Percentiles rank a stretch among this genome's conserved stretches.
These are phyloP conservation scores for Saksenaea vasiformis DNA, from an alignment of 371 early-diverging fungal genomes.

Conservation along the genomic window DNA sequence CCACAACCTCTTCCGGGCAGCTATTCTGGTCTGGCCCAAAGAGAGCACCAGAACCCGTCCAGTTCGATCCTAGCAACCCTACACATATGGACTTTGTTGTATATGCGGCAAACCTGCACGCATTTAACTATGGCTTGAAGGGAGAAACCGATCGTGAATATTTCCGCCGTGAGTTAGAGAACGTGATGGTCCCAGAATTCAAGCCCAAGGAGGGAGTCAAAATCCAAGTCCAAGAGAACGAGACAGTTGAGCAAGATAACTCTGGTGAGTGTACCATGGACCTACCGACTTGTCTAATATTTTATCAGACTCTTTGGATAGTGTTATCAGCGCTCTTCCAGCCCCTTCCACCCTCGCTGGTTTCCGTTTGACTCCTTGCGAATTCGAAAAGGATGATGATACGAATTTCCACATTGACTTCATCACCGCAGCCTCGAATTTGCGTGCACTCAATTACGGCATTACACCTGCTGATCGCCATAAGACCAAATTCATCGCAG, in stretches of 20 bases:
- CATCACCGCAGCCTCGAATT: slow-evolving; percentile 97
- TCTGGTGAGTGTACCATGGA: not conserved
- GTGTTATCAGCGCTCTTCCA: slow-evolving; percentile 70
- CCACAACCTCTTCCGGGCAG: slow-evolving; percentile 90
- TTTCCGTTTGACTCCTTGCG: slow-evolving; percentile 80
- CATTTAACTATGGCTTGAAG: slow-evolving; percentile 93
- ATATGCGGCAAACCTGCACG: slow-evolving; percentile 93
- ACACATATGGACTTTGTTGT: slow-evolving; percentile 93
- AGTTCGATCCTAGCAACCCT: slow-evolving; percentile 76
- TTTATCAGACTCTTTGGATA: slow-evolving; percentile 64
- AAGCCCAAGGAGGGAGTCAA: slow-evolving; percentile 91
- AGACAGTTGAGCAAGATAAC: slow-evolving; percentile 44
- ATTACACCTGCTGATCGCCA: slow-evolving; percentile 94
- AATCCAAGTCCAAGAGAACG: slow-evolving; percentile 95
- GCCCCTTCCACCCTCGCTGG: slow-evolving; percentile 73
- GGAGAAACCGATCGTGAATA: slow-evolving; percentile 71
- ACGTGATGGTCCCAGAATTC: slow-evolving; percentile 84
- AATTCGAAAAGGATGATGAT: slow-evolving; percentile 99
- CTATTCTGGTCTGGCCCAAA: slow-evolving; percentile 99
- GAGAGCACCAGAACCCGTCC: slow-evolving; percentile 89
- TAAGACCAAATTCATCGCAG: slow-evolving; percentile 99
- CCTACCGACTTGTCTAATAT: not conserved
- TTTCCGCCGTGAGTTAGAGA: slow-evolving; percentile 67
- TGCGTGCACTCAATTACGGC: slow-evolving; percentile 97
- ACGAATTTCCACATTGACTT: slow-evolving; percentile 99